Base-by-base conservation (phyloP, 768 basidiomycete genomes). In the Amanita pallidorosea region DNA sequence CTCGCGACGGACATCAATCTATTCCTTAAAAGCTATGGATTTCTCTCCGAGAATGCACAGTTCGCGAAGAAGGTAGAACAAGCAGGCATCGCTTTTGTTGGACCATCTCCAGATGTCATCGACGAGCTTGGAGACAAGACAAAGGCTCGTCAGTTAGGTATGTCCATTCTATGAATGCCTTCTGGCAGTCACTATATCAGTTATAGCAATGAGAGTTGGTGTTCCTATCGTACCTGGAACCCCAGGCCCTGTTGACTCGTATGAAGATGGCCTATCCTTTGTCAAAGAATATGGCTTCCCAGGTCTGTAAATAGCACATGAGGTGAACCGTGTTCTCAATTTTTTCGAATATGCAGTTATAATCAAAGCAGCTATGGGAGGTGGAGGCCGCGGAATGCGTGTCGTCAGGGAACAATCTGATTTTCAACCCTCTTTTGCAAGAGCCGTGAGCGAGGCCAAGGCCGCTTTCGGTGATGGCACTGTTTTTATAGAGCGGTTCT, bases 351-450 rank as follows among this genome's bases (percentile, higher is more conserved):
- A 29, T 34, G 23, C 44, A 84, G 92, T 99, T 49, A 97, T 99
- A 66, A 97, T 99, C 80, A 99, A 98, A 71, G 96, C 96, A 35
- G 95, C 95, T 7, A 94, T 96, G 89, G 95, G 95, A 53, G 95
- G 94, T 53, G 95, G 95, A 59, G 96, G 96, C 49, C 90, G 95
- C 58, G 96, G 96, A 54, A 99, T 98, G 96, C 88, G 96, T 61
- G 95, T 99, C 51, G 96, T 99, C 31, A 83, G 91, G 55, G 90
- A 93, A 61, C 86, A 94, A 65, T 83, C 84, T 27, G 86, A 91
- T 58, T 97, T 98, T 76, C 77, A 91, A 70, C 73, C 78, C 51
- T 73, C 87, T 6, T 98, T 98, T 65, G 79, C 91, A 61, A 86
- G 92, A 53, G 95, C 96, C 12, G 91, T 92, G 54, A 83, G 80